phyloP scores from a whole-genome alignment of 2,329 filamentous ascomycete species.

The Alternaria hordeiaustralica region DNA sequence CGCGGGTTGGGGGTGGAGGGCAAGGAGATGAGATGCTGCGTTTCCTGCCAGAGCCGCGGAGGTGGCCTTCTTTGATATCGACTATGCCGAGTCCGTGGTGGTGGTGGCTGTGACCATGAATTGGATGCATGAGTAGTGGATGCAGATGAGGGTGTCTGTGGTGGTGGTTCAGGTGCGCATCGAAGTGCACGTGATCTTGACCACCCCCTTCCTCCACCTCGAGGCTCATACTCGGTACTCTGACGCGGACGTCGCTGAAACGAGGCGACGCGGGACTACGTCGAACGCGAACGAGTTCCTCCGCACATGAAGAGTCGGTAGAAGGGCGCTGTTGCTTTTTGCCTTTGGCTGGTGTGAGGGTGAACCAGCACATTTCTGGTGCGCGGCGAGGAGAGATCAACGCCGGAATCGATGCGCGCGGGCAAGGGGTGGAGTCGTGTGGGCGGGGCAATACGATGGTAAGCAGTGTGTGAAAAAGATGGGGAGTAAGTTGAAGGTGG shows the following conservation, averaged over 20 bases:
- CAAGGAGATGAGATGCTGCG: conserved; percentile 15
- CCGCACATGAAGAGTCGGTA: conserved; percentile 32
- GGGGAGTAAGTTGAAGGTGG: conserved; percentile 30
- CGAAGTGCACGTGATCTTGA: conserved; percentile 25
- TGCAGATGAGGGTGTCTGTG: conserved; percentile 28
- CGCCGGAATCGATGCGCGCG: conserved; percentile 23
- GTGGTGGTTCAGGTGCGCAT: conserved; percentile 26
- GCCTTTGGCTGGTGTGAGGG: conserved; percentile 33
- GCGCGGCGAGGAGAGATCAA: conserved; percentile 12
- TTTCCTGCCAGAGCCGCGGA: conserved; percentile 32
- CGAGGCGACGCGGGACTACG: conserved; percentile 24
- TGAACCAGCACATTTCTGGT: conserved; percentile 42
- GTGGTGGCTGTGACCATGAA: conserved; percentile 20
- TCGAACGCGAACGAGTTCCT: conserved; percentile 39
- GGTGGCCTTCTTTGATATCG: conserved; percentile 5
- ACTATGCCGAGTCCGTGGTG: conserved; percentile 3
- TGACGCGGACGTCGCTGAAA: conserved; percentile 31
- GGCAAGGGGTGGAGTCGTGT: conserved; percentile 25
- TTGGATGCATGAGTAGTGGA: conserved; percentile 36
- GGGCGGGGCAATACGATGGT: conserved; percentile 34
- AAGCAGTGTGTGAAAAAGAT: conserved; percentile 22
- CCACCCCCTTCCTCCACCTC: conserved; percentile 23
- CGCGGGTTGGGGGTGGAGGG: conserved; percentile 24
- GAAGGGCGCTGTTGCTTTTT: conserved; percentile 24
- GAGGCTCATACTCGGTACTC: conserved; percentile 27